Percentiles rank a stretch among this genome's conserved stretches.
phyloP scores from a whole-genome alignment of 305 asterid genomes.

The Coffea humblotiana region DNA sequence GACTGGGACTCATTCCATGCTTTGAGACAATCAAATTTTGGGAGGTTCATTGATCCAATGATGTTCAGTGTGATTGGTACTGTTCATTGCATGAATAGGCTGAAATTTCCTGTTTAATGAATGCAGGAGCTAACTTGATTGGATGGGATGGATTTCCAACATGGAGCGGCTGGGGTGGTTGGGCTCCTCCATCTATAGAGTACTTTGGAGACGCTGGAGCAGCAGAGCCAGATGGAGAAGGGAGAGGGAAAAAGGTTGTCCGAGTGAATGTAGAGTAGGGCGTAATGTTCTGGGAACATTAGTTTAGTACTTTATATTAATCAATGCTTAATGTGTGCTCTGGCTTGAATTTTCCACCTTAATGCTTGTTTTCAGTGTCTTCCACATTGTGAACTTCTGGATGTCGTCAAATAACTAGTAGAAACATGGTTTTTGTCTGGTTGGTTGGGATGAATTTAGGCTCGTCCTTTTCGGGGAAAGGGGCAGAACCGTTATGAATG shows the following conservation, averaged over 20 bases:
- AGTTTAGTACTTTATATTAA: background rate
- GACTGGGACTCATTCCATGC: background rate
- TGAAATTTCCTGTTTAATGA: background rate
- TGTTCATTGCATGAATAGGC: background rate
- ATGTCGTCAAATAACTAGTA: background rate
- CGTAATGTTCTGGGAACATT: background rate
- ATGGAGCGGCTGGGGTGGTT: conserved; percentile 55
- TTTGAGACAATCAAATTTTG: background rate
- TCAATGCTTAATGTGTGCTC: background rate
- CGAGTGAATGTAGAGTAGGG: conserved; percentile 20
- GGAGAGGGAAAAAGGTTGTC: conserved; percentile 12
- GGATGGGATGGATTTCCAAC: conserved; percentile 54
- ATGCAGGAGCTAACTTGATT: conserved; percentile 38
- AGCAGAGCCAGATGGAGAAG: conserved; percentile 24
- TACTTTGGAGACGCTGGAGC: conserved; percentile 35
- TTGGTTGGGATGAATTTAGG: too few relatives aligned
- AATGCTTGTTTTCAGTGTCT: background rate
- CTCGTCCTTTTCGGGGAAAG: too few relatives aligned
- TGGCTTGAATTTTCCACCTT: background rate
- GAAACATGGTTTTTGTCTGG: background rate
- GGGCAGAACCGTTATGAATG: too few relatives aligned
- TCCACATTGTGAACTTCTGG: background rate
- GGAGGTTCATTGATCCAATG: background rate
- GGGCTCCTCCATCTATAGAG: conserved; percentile 51
- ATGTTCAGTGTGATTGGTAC: background rate